Base-by-base conservation (phyloP, 768 basidiomycete species). In the Coprinopsis cinerea region DNA sequence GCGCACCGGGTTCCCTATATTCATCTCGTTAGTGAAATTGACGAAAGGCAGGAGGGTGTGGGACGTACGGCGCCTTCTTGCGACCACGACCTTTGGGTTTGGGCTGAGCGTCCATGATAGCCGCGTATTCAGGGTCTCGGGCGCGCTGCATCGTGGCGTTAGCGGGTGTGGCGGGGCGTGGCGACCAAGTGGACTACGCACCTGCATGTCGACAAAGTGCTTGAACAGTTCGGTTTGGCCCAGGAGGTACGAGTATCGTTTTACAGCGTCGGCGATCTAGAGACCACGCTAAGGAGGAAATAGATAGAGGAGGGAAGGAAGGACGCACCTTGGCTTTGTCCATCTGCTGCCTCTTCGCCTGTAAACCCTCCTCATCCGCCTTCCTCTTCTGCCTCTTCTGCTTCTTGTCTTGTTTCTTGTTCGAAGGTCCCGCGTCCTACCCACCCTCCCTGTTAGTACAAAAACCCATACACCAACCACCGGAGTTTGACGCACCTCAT, bases 141-240 rank as follows among this genome's bases (percentile, higher is more conserved):
- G 89, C 81, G 69, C 81, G 80, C 88, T 94, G 63, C 15, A 58
- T 28, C 27, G 10, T 5, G 26, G 20, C 32, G 51, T 48, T 9
- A 9, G n/a, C 9, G 30, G 9, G n/a, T 34, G n/a, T 9, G 30
- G 9, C 9, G n/a, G 9, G 9, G 30, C 30, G n/a, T 34, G 30
- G n/a, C 9, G 9, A 17, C 9, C 7, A 39, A 13, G 18, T 17
- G 18, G 37, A 11, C 28, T 13, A 24, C 73, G 23, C 18, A 88
- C 92, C 79, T 96, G 96, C 67, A 97, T 85, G 64, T 97, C 92
- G 5, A 97, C 90, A 62, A 98, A 98, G 66, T 98, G 95, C 58
- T 92, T 92, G 75, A 99, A 99, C 17, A 98, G 75, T 56, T 98
- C 96, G 0, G 95, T 98, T 65, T 99, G 94, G 6, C 96, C 96